phyloP scores from a whole-genome alignment of 2,329 filamentous ascomycete species.

The Claviceps sp. region DNA sequence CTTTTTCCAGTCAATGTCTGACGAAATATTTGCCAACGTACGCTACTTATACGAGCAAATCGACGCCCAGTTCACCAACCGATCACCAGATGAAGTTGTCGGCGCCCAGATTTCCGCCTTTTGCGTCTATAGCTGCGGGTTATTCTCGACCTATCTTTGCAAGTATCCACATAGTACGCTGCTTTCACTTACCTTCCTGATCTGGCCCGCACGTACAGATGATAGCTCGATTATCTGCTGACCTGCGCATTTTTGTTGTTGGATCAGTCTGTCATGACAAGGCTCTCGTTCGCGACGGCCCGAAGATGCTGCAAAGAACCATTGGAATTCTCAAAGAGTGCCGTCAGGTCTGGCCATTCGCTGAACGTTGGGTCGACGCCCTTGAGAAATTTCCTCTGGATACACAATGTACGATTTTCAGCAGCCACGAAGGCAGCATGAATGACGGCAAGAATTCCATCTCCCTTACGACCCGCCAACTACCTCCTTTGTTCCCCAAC shows the following conservation, averaged over 20 bases:
- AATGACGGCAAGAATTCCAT: constrained; percentile 30
- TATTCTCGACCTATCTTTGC: constrained; percentile 37
- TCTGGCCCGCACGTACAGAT: neutral
- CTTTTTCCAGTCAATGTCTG: constrained; percentile 31
- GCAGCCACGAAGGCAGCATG: constrained; percentile 32
- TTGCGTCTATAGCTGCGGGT: constrained; percentile 40
- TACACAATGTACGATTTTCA: constrained; percentile 25
- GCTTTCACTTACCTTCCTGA: neutral
- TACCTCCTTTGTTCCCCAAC: constrained; percentile 6
- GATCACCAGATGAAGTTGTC: constrained; percentile 32
- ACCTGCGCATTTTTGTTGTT: neutral
- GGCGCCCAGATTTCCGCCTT: constrained; percentile 43
- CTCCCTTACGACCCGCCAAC: constrained; percentile 12
- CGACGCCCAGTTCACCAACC: constrained; percentile 34
- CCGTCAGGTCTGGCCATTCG: constrained; percentile 38
- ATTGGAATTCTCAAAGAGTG: constrained; percentile 33
- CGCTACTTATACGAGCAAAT: constrained; percentile 35
- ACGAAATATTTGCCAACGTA: constrained; percentile 36
- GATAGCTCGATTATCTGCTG: neutral
- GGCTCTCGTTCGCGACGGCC: constrained; percentile 25
- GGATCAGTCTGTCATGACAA: constrained; percentile 29
- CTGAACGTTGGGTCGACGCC: constrained; percentile 37
- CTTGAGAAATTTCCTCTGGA: constrained; percentile 33
- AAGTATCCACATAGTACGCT: constrained; percentile 35
- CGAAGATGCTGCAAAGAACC: constrained; percentile 32